A percentile compares a stretch with the other conserved stretches of the same genome.
phyloP scores from a whole-genome alignment of 2,329 filamentous ascomycete species.

The Mollisia scopiformis region DNA sequence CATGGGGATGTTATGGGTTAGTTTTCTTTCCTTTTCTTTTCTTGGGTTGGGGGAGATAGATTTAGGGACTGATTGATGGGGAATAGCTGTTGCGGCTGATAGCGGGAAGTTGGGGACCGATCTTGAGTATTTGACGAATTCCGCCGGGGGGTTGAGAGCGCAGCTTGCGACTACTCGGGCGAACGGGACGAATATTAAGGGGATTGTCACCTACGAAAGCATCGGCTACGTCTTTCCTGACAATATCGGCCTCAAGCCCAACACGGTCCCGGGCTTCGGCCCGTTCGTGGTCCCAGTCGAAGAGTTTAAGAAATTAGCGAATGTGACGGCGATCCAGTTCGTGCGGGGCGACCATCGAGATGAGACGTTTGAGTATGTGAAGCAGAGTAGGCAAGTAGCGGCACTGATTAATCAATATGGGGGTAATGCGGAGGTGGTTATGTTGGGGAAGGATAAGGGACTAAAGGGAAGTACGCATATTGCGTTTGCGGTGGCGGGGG shows the following conservation, averaged over 20 bases:
- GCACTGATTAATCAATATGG: slow-evolving; percentile 19
- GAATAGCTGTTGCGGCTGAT: slow-evolving; percentile 18
- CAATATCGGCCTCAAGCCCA: slow-evolving; percentile 3
- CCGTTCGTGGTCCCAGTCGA: slow-evolving; percentile 14
- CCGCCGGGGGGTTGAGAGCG: slow-evolving; percentile 16
- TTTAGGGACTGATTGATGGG: too few relatives aligned
- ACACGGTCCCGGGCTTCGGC: slow-evolving; percentile 6
- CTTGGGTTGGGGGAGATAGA: too few relatives aligned
- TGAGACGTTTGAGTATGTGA: neutral
- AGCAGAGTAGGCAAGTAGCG: slow-evolving; percentile 5
- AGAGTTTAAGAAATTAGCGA: slow-evolving; percentile 18
- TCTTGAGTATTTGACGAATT: slow-evolving; percentile 21
- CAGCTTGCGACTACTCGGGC: slow-evolving; percentile 6
- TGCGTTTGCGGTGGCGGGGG: slow-evolving; percentile 18
- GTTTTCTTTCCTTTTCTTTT: too few relatives aligned
- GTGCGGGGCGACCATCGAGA: slow-evolving; percentile 20
- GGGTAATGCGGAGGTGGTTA: slow-evolving; percentile 16
- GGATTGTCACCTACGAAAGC: slow-evolving; percentile 18
- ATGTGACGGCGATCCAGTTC: slow-evolving; percentile 16
- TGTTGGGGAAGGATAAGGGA: slow-evolving; percentile 6
- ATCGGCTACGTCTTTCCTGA: slow-evolving; percentile 18
- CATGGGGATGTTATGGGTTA: slow-evolving; percentile 6
- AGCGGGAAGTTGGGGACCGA: slow-evolving; percentile 10
- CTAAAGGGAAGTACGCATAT: slow-evolving; percentile 21
- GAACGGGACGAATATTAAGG: slow-evolving; percentile 17